Base-by-base conservation (phyloP, 1,284 basidiomycete species). In the Acaromyces ingoldii region DNA sequence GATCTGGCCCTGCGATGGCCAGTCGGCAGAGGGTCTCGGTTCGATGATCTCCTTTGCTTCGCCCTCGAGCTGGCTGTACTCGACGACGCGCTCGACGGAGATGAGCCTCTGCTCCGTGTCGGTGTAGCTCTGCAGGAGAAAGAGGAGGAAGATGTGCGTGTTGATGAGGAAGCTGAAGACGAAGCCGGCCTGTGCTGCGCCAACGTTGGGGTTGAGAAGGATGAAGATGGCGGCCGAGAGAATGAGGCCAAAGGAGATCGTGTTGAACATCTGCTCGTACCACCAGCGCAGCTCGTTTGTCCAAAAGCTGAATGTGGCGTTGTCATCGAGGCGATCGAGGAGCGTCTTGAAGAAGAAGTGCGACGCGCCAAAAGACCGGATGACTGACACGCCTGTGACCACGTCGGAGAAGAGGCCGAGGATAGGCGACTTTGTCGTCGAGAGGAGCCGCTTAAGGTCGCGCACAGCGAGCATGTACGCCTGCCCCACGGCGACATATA, bases 301-400 rank as follows among this genome's bases (percentile, higher is more conserved):
- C 53, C 60, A 62, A 45, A 71, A 64, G 45, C 51, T 43, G 45
- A 49, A 75, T 49, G 58, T 71, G 62, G 77, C 78, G 58, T 80
- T 80, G 51, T 72, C 75, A 60, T 82, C 80, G 21, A 81, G 54
- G 21, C 77, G 74, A 7, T 71, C 49, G 57, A 80, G 72, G 19
- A 79, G 62, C 48, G 78, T 76, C 24, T 72, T 53, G 40, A 77
- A 75, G 69, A 81, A 81, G 7, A 79, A 72, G 4, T 76, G 74
- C 17, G 74, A 73, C 48, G 80, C 80, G 43, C 78, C 80, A 51
- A 79, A 82, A 0, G 80, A 78, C 25, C 81, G 74, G 33, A 82
- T 79, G 0, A 79, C 79, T 0, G 76, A 74, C 55, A 80, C 78
- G 19, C 81, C 80, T 30, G 62, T 58, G 30, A 78, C 63, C 3